phyloP scores from a whole-genome alignment of 225 moss, liverwort and hornwort species.

The Pseudisothecium myosuroides region DNA sequence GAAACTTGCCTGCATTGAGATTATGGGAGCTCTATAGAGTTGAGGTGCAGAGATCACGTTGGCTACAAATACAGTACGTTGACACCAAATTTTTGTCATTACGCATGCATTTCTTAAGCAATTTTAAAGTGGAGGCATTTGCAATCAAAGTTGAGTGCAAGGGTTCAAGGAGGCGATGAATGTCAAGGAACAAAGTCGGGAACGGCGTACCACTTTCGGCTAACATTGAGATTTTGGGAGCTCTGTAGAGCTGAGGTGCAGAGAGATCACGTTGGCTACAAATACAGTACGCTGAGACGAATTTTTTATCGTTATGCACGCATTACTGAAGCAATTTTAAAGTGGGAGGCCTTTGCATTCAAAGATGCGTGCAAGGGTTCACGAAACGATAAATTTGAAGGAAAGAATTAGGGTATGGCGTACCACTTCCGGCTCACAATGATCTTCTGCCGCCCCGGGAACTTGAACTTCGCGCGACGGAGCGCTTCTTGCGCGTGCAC shows the following conservation, averaged over 20 bases:
- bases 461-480: conserved; percentile 56
- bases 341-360: neutral
- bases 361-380: neutral
- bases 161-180: neutral
- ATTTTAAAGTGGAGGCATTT: neutral
- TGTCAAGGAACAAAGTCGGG: neutral
- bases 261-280: neutral
- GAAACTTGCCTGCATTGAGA: neutral
- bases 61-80: neutral
- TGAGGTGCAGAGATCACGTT: neutral
- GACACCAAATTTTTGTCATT: neutral
- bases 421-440: conserved; percentile 75
- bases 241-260: neutral
- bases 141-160: neutral
- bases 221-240: neutral
- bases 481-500: conserved; percentile 68
- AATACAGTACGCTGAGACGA: too few relatives aligned
- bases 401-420: neutral
- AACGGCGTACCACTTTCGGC: conserved; percentile 45
- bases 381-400: neutral
- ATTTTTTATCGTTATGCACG: too few relatives aligned
- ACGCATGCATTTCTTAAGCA: neutral
- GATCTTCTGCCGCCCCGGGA: conserved; percentile 70
- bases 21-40: neutral
- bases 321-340: neutral